These are phyloP conservation scores for Arachnomyces sp. DNA, from an alignment of 2,329 filamentous ascomycete species.

Conservation along the genomic window DNA sequence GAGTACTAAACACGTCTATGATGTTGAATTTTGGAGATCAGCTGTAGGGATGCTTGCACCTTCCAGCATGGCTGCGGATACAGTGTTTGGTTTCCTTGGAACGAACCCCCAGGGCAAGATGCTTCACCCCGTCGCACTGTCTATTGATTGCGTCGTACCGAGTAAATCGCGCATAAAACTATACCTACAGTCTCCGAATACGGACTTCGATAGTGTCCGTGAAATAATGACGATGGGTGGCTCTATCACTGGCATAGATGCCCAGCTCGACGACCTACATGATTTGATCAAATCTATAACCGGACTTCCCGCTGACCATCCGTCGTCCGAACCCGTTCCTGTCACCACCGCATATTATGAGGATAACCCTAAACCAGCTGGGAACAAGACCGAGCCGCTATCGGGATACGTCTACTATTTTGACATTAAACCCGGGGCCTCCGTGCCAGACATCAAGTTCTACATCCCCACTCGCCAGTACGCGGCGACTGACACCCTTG, in stretches of 20 bases:
- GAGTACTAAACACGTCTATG: constrained; percentile 8
- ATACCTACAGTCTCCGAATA: constrained; percentile 14
- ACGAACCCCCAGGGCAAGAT: no score
- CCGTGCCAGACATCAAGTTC: constrained; percentile 17
- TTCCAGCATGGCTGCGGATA: no score
- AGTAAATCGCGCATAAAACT: constrained; percentile 12
- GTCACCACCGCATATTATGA: constrained; percentile 1
- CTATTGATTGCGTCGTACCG: constrained; percentile 8
- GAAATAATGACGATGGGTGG: constrained; percentile 19
- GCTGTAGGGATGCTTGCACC: background rate
- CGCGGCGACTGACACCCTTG: constrained; percentile 12
- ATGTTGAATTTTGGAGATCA: constrained; percentile 8
- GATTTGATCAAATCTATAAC: constrained; percentile 8
- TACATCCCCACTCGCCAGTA: constrained; percentile 14
- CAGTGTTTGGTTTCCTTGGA: no score
- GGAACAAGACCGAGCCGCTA: constrained; percentile 3
- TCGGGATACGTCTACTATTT: constrained; percentile 18
- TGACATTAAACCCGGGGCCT: constrained; percentile 14
- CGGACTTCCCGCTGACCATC: constrained; percentile 10
- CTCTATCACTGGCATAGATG: constrained; percentile 2
- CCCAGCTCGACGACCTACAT: constrained; percentile 9
- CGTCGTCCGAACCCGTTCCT: constrained; percentile 14
- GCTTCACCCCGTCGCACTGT: no score
- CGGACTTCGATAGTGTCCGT: constrained; percentile 15
- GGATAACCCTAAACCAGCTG: constrained; percentile 5